Evolutionary conservation across 345 rosid species (phyloP).

Genomic region (Angophora floribunda): DNA sequence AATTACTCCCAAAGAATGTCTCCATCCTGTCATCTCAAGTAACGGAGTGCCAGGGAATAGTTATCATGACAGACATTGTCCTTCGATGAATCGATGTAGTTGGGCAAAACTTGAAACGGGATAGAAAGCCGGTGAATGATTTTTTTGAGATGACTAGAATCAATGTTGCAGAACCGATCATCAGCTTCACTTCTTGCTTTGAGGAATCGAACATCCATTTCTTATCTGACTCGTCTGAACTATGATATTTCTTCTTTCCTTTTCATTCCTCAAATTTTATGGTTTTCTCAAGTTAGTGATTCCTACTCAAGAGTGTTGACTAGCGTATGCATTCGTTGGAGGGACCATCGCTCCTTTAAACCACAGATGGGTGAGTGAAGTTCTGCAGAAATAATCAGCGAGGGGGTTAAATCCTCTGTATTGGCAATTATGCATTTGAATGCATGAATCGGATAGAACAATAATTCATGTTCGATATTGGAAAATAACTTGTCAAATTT

Average conservation of each 20-base stretch:
- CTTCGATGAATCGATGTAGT: neutral
- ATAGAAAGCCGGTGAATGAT: neutral
- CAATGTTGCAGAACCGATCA: neutral
- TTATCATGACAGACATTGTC: neutral
- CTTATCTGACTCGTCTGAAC: neutral
- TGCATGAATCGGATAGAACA: neutral
- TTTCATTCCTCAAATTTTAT: neutral
- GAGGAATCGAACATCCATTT: neutral
- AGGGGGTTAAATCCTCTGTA: neutral
- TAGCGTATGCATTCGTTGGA: constrained; percentile 68
- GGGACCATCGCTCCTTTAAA: constrained; percentile 76
- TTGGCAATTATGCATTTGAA: neutral
- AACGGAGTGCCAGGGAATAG: too few relatives aligned
- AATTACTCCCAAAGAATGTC: neutral
- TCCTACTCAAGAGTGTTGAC: constrained; percentile 63
- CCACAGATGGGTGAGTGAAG: constrained; percentile 64
- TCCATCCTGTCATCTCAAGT: neutral
- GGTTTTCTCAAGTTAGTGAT: constrained; percentile 26
- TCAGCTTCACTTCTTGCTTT: neutral
- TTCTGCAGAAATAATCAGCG: neutral
- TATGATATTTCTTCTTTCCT: neutral
- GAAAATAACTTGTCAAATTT: neutral
- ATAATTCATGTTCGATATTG: neutral
- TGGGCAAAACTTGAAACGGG: neutral
- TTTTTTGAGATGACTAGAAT: neutral